Evolutionary conservation across 371 early-diverging fungal species (phyloP).

Genomic region (Vairimorpha ceranae): DNA sequence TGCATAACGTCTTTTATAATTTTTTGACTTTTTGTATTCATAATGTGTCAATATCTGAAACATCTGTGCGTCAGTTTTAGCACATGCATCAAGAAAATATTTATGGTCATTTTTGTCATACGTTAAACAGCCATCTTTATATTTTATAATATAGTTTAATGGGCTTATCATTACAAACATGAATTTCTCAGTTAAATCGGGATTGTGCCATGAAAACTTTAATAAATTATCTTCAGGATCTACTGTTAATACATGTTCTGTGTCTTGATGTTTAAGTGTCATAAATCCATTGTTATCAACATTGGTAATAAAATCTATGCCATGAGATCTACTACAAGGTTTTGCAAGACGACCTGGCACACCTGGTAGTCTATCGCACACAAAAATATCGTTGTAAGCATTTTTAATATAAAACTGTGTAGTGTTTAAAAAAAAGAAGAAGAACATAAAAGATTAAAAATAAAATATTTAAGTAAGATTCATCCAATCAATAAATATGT

Average conservation of each 20-base stretch:
- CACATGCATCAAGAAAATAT: background rate
- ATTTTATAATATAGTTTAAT: background rate
- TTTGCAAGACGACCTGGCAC: background rate
- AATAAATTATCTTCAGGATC: background rate
- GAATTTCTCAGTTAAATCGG: background rate
- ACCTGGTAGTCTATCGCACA: background rate
- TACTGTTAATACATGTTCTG: background rate
- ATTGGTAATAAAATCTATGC: background rate
- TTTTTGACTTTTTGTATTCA: background rate
- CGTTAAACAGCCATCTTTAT: background rate
- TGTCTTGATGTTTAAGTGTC: background rate
- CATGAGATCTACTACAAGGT: background rate
- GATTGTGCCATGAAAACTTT: background rate
- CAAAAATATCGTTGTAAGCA: background rate
- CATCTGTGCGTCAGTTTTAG: background rate
- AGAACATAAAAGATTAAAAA: no score
- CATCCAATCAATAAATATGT: no score
- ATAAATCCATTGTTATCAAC: background rate
- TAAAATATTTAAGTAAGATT: no score
- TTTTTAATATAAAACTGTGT: background rate
- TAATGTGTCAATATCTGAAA: background rate
- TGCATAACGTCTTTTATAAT: background rate
- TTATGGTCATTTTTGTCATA: background rate
- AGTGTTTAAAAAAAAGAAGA: no score
- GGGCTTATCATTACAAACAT: background rate